Percentiles rank a stretch among this genome's conserved stretches.
Conservation (phyloP, 768 basidiomycete genomes). For the Amanita molliuscula region DNA sequence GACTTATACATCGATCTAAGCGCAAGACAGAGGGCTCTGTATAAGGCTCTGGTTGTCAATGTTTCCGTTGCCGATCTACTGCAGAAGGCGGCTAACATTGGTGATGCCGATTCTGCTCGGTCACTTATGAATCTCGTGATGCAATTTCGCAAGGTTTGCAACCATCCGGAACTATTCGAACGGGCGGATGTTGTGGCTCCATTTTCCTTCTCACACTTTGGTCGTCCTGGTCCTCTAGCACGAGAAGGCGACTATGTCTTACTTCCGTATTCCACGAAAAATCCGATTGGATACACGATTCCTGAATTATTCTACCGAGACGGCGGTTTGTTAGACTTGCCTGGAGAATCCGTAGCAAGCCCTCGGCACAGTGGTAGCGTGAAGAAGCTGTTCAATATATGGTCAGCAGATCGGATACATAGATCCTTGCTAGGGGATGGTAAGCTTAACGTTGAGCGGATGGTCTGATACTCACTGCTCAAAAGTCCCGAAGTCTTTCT, state of each 20-base stretch:
- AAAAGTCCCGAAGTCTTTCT: slow-evolving; percentile 47
- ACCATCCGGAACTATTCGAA: slow-evolving; percentile 97
- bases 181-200: slow-evolving; percentile 93
- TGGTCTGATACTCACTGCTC: background rate
- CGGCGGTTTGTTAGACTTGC: slow-evolving; percentile 61
- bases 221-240: slow-evolving; percentile 67
- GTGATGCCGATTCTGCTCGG: slow-evolving; percentile 84
- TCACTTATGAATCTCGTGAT: slow-evolving; percentile 99
- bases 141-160: slow-evolving; percentile 99
- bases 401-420: slow-evolving; percentile 77
- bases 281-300: slow-evolving; percentile 71
- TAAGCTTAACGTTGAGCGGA: slow-evolving; percentile 18
- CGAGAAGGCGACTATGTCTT: slow-evolving; percentile 83
- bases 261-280: slow-evolving; percentile 78
- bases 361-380: slow-evolving; percentile 46
- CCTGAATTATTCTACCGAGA: slow-evolving; percentile 73
- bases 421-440: slow-evolving; percentile 57
- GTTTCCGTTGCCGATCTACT: slow-evolving; percentile 92
- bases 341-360: slow-evolving; percentile 38
- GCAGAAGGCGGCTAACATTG: slow-evolving; percentile 85
- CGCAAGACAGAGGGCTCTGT: slow-evolving; percentile 83
- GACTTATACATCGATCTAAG: slow-evolving; percentile 93
- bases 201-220: slow-evolving; percentile 80
- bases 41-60: slow-evolving; percentile 82
- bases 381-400: slow-evolving; percentile 75